Base-by-base conservation (phyloP, 805 yeast species). In the Hanseniaspora vineae region DNA sequence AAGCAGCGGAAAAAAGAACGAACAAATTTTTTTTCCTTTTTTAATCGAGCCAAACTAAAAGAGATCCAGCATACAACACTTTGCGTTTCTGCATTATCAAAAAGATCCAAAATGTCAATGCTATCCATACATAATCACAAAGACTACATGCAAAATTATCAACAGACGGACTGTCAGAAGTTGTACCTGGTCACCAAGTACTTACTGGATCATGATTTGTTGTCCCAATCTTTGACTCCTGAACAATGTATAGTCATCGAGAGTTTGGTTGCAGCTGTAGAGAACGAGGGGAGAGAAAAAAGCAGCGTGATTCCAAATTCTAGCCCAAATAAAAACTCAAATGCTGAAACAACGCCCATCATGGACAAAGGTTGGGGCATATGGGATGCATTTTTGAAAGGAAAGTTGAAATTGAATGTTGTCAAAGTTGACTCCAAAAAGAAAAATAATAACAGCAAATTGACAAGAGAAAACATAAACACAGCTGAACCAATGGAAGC, bases 201-300 rank as follows among this genome's bases (percentile, higher is more conserved):
- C 47, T 51, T 72, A 18, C 67, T 64, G 48, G 50, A 56, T 23
- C 59, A 66, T 10, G 69, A 72, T 5, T 61, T 64, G 17, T 74
- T 76, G 53, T 72, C 70, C 46, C 66, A 71, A 44, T 74, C 70
- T 55, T 61, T 80, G 50, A 74, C 78, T 11, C 68, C 75, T n/a
- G 77, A 73, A 49, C 84, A 79, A 57, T 67, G 71, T 52, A 67
- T 72, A 46, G 70, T 80, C 1, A 59, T 80, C 40, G 70, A 70
- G 40, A 58, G 66, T 46, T 61, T 80, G 2, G 59, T 79, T 15
- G 61, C 66, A n/a, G 55, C 66, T 31, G 55, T 61, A 31, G 59
- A 56, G 47, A 31, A 51, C 20, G 55, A 50, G 10, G 52, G 47
- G 19, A 57, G 50, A 42, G 49, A 58, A 15, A 8, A 23, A 23